These are phyloP conservation scores for Phialophora tarda DNA, from an alignment of 2,329 filamentous ascomycete genomes.

Conservation along the genomic window DNA sequence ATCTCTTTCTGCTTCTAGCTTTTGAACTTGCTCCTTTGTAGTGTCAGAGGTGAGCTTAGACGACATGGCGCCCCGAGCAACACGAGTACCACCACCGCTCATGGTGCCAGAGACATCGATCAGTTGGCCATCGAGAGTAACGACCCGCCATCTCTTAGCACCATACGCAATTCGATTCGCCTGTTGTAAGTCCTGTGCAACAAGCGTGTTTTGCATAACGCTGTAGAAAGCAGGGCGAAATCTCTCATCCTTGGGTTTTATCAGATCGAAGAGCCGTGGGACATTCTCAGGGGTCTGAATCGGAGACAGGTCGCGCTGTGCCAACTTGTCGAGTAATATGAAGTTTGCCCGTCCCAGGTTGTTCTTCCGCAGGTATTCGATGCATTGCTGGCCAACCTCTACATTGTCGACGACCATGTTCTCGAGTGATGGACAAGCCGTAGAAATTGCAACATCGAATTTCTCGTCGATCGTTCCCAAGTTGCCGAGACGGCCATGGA, in stretches of 20 bases:
- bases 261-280: constrained; percentile 88
- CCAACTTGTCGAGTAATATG: constrained; percentile 88
- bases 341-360: constrained; percentile 97
- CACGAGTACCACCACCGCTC: constrained; percentile 92
- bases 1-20: constrained; percentile 87
- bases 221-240: constrained; percentile 94
- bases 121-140: constrained; percentile 90
- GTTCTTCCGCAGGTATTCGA: constrained; percentile 96
- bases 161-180: constrained; percentile 97
- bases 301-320: constrained; percentile 74
- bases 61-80: constrained; percentile 93
- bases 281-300: constrained; percentile 92
- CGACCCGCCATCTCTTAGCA: constrained; percentile 90
- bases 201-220: constrained; percentile 91
- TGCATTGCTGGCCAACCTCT: constrained; percentile 95
- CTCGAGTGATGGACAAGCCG: constrained; percentile 86
- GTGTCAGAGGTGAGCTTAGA: constrained; percentile 89
- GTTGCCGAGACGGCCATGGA: constrained; percentile 93
- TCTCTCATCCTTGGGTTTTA: constrained; percentile 83
- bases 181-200: constrained; percentile 90
- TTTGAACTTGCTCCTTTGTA: constrained; percentile 83
- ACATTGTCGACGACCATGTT: constrained; percentile 98
- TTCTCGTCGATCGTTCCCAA: constrained; percentile 90
- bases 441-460: constrained; percentile 98
- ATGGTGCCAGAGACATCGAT: constrained; percentile 99